These are phyloP conservation scores for Russula abietina DNA, from an alignment of 768 basidiomycete species.

Conservation along the genomic window DNA sequence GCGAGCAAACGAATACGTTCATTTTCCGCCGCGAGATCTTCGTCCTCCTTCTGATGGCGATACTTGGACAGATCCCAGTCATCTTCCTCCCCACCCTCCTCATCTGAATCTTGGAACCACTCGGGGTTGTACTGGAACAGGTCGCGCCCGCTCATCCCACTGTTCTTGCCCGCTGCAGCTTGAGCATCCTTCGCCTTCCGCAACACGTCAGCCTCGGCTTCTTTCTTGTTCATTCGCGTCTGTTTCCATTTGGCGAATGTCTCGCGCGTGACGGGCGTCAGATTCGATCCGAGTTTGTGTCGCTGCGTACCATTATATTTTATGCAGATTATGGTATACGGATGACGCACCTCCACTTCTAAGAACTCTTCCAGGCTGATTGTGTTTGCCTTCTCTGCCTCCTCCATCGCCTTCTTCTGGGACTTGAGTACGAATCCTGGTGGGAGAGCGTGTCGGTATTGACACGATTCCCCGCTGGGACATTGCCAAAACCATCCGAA, in stretches of 20 bases:
- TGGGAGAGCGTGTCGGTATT: conserved; percentile 92
- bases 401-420: conserved; percentile 86
- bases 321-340: neutral
- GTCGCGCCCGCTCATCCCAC: conserved; percentile 93
- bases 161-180: conserved; percentile 79
- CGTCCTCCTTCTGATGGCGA: conserved; percentile 55
- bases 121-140: conserved; percentile 97
- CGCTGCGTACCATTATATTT: conserved; percentile 44
- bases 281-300: conserved; percentile 84
- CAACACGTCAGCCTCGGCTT: conserved; percentile 76
- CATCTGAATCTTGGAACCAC: conserved; percentile 81
- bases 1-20: conserved; percentile 43
- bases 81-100: conserved; percentile 44
- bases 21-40: conserved; percentile 50
- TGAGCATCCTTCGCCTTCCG: conserved; percentile 79
- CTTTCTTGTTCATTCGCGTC: conserved; percentile 91
- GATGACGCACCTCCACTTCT: conserved; percentile 77
- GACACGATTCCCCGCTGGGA: conserved; percentile 82
- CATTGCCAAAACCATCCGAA: conserved; percentile 98
- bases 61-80: conserved; percentile 52
- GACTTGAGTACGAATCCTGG: conserved; percentile 95
- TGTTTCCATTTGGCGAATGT: conserved; percentile 93
- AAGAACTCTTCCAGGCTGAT: conserved; percentile 97
- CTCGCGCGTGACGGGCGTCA: conserved; percentile 92
- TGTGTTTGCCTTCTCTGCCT: conserved; percentile 79